phyloP scores from a whole-genome alignment of 495 filamentous ascomycete genomes.

The Penicillium crystallinum region DNA sequence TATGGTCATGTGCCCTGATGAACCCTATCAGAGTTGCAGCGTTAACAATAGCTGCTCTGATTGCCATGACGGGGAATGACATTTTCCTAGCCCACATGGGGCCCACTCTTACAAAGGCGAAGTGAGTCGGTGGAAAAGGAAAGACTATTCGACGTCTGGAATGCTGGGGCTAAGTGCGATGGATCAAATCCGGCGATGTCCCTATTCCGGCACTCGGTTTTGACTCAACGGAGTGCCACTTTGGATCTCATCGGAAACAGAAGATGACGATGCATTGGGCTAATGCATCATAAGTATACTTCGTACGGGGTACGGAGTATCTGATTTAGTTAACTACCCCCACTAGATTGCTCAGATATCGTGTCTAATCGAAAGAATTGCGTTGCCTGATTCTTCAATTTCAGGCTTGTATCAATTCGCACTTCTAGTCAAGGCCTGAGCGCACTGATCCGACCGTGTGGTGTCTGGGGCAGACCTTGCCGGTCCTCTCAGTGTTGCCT shows the following conservation, averaged over 20 bases:
- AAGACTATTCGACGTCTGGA: slow-evolving; percentile 13
- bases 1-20: neutral
- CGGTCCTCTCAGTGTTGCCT: too few species aligned
- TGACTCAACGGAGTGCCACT: too few species aligned
- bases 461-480: too few species aligned
- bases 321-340: neutral
- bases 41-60: neutral
- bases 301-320: neutral
- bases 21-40: neutral
- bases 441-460: neutral
- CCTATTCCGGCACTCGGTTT: neutral
- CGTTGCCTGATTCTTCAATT: slow-evolving; percentile 4
- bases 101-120: neutral
- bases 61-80: neutral
- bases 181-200: slow-evolving; percentile 7
- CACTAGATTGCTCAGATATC: neutral
- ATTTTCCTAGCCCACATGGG: neutral
- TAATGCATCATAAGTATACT: neutral
- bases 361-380: neutral
- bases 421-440: slow-evolving; percentile 3
- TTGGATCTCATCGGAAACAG: neutral
- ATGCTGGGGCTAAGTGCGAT: slow-evolving; percentile 7
- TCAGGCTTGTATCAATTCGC: neutral
- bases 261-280: slow-evolving; percentile 2
- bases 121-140: neutral